These are phyloP conservation scores for Aspergillus quadrilineatus DNA, from an alignment of 2,329 filamentous ascomycete genomes.

Conservation along the genomic window DNA sequence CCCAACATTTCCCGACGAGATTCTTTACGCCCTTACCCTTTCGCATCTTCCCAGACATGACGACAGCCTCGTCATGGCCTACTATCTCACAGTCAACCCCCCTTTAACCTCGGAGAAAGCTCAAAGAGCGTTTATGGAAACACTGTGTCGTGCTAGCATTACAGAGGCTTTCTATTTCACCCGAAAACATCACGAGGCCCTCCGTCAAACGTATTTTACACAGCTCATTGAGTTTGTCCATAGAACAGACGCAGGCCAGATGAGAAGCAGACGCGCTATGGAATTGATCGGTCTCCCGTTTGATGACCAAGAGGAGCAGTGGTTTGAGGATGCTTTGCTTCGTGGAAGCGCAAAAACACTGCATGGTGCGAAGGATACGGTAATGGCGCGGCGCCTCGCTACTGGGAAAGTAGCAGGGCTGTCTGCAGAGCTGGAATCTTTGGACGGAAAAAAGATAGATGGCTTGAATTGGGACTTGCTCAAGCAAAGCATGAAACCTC, in stretches of 20 bases:
- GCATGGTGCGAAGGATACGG: slow-evolving; percentile 67
- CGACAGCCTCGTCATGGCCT: slow-evolving; percentile 68
- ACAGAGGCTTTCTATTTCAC: slow-evolving; percentile 73
- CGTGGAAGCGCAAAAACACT: slow-evolving; percentile 64
- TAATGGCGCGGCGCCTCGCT: slow-evolving; percentile 71
- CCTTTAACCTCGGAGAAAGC: slow-evolving; percentile 64
- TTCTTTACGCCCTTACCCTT: slow-evolving; percentile 67
- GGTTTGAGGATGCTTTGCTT: slow-evolving; percentile 69
- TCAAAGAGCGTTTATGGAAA: slow-evolving; percentile 66
- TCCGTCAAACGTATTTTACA: slow-evolving; percentile 65
- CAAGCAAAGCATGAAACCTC: slow-evolving; percentile 35
- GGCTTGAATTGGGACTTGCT: slow-evolving; percentile 55
- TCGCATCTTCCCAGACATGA: slow-evolving; percentile 58
- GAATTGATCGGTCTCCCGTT: slow-evolving; percentile 74
- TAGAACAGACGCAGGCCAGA: slow-evolving; percentile 36
- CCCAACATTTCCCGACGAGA: slow-evolving; percentile 80
- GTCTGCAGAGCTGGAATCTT: slow-evolving; percentile 34
- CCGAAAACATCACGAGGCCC: slow-evolving; percentile 61
- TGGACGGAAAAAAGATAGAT: slow-evolving; percentile 48
- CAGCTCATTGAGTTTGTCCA: slow-evolving; percentile 63
- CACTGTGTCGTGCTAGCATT: slow-evolving; percentile 65
- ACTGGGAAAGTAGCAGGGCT: slow-evolving; percentile 53
- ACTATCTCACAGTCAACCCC: slow-evolving; percentile 74
- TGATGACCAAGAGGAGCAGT: slow-evolving; percentile 67
- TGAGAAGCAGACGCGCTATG: slow-evolving; percentile 57